A percentile compares a stretch with the other conserved stretches of the same genome.
phyloP scores from a whole-genome alignment of 148 eudicot species.

The Chenopodium quinoa region DNA sequence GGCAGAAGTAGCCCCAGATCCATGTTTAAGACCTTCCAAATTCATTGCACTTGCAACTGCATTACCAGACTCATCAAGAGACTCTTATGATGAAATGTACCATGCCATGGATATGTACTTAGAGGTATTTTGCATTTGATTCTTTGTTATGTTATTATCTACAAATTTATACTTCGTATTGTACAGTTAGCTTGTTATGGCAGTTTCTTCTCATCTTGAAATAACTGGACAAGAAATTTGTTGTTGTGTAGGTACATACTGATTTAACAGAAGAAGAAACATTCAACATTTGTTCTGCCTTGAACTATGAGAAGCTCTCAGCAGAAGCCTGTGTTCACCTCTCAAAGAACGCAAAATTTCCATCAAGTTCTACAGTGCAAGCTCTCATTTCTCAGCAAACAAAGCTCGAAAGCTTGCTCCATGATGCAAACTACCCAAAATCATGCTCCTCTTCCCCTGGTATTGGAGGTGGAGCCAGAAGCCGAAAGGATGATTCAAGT shows the following conservation, averaged over 20 bases:
- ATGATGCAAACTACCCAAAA: constrained; percentile 31
- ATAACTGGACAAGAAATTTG: neutral
- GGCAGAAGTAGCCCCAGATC: constrained; percentile 87
- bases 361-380: constrained; percentile 47
- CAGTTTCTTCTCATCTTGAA: neutral
- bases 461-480: constrained; percentile 9
- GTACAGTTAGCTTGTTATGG: neutral
- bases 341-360: constrained; percentile 53
- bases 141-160: neutral
- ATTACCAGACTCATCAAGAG: constrained; percentile 69
- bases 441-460: constrained; percentile 35
- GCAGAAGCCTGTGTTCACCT: constrained; percentile 50
- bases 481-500: constrained; percentile 24
- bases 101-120: constrained; percentile 68
- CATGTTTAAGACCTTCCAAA: constrained; percentile 56
- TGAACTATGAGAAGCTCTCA: constrained; percentile 73
- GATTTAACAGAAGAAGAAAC: constrained; percentile 67
- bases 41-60: constrained; percentile 53
- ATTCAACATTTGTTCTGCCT: constrained; percentile 44
- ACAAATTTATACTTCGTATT: neutral
- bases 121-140: constrained; percentile 46
- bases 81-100: constrained; percentile 61
- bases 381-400: constrained; percentile 53
- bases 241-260: constrained; percentile 55
- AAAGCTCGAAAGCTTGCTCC: constrained; percentile 56